Conservation (phyloP, 2,329 filamentous ascomycete species). For the Stachybotrys elegans region DNA sequence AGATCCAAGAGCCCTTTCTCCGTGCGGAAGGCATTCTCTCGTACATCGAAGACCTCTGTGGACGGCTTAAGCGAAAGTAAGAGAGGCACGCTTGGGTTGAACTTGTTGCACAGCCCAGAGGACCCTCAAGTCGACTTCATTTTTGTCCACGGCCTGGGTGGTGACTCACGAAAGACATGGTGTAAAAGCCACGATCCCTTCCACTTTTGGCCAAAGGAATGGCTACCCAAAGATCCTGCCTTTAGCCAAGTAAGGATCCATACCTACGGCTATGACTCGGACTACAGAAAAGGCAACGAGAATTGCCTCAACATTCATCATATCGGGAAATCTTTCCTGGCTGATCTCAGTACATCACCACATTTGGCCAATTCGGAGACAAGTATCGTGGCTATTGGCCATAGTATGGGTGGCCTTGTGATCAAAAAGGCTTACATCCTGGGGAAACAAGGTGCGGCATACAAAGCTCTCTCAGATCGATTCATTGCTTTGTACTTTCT, state of each 20-base stretch:
- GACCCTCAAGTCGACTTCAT: constrained; percentile 24
- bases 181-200: constrained; percentile 15
- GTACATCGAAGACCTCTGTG: constrained; percentile 2
- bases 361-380: constrained; percentile 9
- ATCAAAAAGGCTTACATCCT: background rate
- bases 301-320: constrained; percentile 24
- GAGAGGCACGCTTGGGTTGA: constrained; percentile 10
- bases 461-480: background rate
- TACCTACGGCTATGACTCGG: constrained; percentile 28
- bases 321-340: constrained; percentile 24
- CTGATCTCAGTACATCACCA: constrained; percentile 17
- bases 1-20: constrained; percentile 8
- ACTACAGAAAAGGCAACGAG: constrained; percentile 19
- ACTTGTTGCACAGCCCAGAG: constrained; percentile 13
- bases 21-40: constrained; percentile 6
- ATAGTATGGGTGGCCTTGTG: background rate
- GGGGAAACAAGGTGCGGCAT: background rate
- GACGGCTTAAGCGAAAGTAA: background rate
- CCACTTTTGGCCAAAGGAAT: constrained; percentile 32
- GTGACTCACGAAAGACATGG: constrained; percentile 33
- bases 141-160: constrained; percentile 35
- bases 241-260: constrained; percentile 22
- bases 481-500: background rate
- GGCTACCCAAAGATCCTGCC: constrained; percentile 24
- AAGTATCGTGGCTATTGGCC: background rate